These are phyloP conservation scores for Westerdykella aurantiaca DNA, from an alignment of 2,329 filamentous ascomycete genomes.

Conservation along the genomic window DNA sequence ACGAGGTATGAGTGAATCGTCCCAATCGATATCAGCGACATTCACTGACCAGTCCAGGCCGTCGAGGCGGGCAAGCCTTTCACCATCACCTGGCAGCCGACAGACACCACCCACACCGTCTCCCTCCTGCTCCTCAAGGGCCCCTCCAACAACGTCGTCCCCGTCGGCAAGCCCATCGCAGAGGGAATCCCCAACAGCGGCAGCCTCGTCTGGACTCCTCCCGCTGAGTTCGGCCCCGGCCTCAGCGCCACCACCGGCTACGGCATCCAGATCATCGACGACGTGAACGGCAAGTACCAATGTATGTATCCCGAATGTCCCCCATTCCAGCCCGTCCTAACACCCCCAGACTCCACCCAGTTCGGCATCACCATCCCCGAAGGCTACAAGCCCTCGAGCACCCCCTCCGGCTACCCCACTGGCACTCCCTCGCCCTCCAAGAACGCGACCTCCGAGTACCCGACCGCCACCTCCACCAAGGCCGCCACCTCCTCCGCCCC, in stretches of 20 bases:
- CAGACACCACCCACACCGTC: conserved; percentile 43
- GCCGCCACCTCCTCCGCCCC: conserved; percentile 9
- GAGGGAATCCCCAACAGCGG: conserved; percentile 54
- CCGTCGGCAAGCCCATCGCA: conserved; percentile 46
- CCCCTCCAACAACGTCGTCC: conserved; percentile 50
- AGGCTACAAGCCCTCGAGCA: conserved; percentile 16
- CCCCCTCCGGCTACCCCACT: conserved; percentile 10
- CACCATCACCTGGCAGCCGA: conserved; percentile 55
- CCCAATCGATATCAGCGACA: not conserved
- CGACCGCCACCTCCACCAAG: conserved; percentile 13
- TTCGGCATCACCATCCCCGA: conserved; percentile 43
- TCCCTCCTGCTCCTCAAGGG: conserved; percentile 58
- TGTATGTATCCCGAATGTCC: conserved; percentile 26
- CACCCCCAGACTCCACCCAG: conserved; percentile 40
- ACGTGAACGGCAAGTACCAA: conserved; percentile 56
- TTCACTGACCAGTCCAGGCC: conserved; percentile 22
- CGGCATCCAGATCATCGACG: conserved; percentile 57
- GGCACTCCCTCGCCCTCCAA: conserved; percentile 8
- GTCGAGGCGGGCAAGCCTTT: conserved; percentile 53
- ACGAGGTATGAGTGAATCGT: conserved; percentile 35
- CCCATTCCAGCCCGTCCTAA: not conserved
- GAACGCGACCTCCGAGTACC: conserved; percentile 9
- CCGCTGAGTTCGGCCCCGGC: conserved; percentile 40
- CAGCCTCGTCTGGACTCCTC: conserved; percentile 51
- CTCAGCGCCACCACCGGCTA: conserved; percentile 46